Base-by-base conservation (phyloP, 148 eudicot genomes). In the Limonium bicolor region DNA sequence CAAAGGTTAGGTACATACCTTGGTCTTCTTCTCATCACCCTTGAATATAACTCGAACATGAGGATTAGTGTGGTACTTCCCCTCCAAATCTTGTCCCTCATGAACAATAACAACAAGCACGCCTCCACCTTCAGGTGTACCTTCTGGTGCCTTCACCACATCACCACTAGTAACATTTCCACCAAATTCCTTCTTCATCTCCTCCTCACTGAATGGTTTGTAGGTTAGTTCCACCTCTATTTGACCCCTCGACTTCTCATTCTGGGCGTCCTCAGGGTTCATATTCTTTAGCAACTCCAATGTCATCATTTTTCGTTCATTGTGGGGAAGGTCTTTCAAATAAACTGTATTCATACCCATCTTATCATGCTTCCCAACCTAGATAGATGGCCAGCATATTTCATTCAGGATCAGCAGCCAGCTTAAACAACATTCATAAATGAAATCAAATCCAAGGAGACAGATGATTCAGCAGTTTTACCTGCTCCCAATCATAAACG, bases 401-500 rank as follows among this genome's bases (percentile, higher is more conserved):
- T n/a, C n/a, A n/a, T n/a, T n/a, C n/a, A n/a, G n/a, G n/a, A n/a
- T 45, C 20, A 26, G 34, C n/a, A 9, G 11, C 23, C 29, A n/a
- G 34, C 27, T 7, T 36, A 75, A 81, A n/a, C n/a, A n/a, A n/a
- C n/a, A 28, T 1, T 38, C 24, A 7, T 7, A 21, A 38, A 38
- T 38, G 11, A 38, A 3, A n/a, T n/a, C 11, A 7, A 7, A 17
- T 16, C 20, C 1, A 38, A 18, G 7, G 5, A 27, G n/a, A 15
- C 13, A 16, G 12, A 27, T 10, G 24, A 17, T 22, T 17, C 2
- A 5, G 36, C 9, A 41, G 15, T 37, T 26, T 39, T 63, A 81
- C 95, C 93, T 81, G 83, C 55, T 86, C 95, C 93, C 93, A 86
- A 51, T 86, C 95, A 64, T 63, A 78, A 46, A 86, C 87, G 53